Percentiles rank a stretch among this genome's conserved stretches.
Conservation (phyloP, 257 asterid species). For the Solanum gracilifrons region DNA sequence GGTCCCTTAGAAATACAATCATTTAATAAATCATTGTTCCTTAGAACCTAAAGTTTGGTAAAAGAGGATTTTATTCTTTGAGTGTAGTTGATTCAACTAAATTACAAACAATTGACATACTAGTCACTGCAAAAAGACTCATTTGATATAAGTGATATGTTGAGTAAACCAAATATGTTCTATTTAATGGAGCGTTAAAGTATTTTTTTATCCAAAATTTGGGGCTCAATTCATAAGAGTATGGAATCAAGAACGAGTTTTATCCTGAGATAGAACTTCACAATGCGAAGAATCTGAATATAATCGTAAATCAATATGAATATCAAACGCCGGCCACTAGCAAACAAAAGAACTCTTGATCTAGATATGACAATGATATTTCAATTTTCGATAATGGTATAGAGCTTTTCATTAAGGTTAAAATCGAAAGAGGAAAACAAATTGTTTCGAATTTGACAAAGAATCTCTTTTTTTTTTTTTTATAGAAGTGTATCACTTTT, state of each 20-base stretch:
- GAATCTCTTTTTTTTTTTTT: background rate
- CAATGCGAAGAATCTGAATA: background rate
- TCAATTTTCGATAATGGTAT: background rate
- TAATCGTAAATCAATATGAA: too few species aligned
- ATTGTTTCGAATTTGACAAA: background rate
- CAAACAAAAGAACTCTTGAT: background rate
- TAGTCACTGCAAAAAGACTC: background rate
- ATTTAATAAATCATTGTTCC: background rate
- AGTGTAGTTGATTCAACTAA: background rate
- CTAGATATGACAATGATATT: background rate
- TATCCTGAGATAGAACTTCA: background rate
- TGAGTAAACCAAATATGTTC: background rate
- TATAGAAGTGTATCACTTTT: background rate
- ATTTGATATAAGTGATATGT: background rate
- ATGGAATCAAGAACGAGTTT: background rate
- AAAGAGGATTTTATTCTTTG: background rate
- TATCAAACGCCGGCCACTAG: background rate
- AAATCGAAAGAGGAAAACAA: background rate
- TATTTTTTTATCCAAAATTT: background rate
- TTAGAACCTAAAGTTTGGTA: background rate
- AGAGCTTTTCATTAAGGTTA: background rate
- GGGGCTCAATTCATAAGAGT: background rate
- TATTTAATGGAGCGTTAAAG: background rate
- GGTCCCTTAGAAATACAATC: background rate
- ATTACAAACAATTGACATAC: background rate